Evolutionary conservation across 441 rosid genomes (phyloP).

Genomic region (Eruca vesicaria): DNA sequence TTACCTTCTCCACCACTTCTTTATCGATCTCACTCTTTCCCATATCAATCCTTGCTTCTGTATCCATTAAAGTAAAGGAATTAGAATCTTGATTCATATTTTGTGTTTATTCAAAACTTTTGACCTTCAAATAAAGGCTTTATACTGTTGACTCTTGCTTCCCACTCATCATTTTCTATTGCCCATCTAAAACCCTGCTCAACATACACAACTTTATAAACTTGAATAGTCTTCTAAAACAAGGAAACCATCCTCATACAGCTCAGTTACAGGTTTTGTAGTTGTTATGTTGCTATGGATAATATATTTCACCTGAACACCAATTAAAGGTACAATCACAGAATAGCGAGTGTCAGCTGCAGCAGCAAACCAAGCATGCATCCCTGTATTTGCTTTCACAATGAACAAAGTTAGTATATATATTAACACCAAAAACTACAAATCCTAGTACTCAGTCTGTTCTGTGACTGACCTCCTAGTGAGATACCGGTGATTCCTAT

Average conservation of each 20-base stretch:
- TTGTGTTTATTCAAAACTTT: not conserved
- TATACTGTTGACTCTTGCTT: conserved; percentile 77
- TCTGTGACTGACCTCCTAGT: conserved; percentile 73
- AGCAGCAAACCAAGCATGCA: conserved; percentile 98
- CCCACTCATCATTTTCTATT: conserved; percentile 79
- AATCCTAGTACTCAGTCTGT: not conserved
- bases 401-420: not conserved
- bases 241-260: not conserved
- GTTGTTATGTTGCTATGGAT: not conserved
- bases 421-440: not conserved
- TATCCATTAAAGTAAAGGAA: not conserved
- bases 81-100: not conserved
- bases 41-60: conserved; percentile 73
- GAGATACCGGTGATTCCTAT: conserved; percentile 97
- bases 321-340: conserved; percentile 74
- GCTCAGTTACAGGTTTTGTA: no score
- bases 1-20: conserved; percentile 85
- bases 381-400: conserved; percentile 46
- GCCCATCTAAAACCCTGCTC: conserved; percentile 91
- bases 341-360: conserved; percentile 70
- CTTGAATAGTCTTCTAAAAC: not conserved
- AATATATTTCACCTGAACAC: conserved; percentile 63
- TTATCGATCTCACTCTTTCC: conserved; percentile 69
- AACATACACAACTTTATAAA: not conserved
- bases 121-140: conserved; percentile 86